phyloP scores from a whole-genome alignment of 2,329 filamentous ascomycete genomes.

The Calonectria pauciramosa region DNA sequence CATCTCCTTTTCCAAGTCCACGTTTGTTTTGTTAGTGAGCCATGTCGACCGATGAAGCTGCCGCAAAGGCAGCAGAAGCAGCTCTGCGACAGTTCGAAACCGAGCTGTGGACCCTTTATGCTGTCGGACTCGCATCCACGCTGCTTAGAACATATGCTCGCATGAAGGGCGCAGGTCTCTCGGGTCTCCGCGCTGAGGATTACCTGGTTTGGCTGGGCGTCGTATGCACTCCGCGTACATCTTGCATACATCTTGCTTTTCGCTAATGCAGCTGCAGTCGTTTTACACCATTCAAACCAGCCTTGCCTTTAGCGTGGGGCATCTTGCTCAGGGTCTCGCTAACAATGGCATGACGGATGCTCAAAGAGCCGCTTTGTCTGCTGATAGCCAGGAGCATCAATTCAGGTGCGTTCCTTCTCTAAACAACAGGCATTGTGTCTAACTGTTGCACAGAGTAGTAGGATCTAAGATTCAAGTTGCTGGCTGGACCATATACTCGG shows the following conservation, averaged over 20 bases:
- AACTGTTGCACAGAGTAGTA: conserved; percentile 51
- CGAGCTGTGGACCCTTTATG: conserved; percentile 48
- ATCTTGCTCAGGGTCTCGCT: conserved; percentile 62
- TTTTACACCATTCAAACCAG: conserved; percentile 65
- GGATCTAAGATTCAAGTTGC: conserved; percentile 69
- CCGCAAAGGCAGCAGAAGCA: conserved; percentile 29
- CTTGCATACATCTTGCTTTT: not conserved
- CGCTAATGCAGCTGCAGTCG: conserved; percentile 50
- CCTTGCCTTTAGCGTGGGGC: conserved; percentile 63
- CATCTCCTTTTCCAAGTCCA: not conserved
- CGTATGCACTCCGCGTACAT: conserved; percentile 12
- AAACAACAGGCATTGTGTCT: not conserved
- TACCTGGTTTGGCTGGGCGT: conserved; percentile 44
- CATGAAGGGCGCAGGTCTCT: conserved; percentile 39
- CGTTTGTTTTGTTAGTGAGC: not conserved
- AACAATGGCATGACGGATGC: conserved; percentile 68
- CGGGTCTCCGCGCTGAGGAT: conserved; percentile 47
- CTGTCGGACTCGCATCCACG: conserved; percentile 43
- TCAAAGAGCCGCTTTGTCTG: conserved; percentile 58
- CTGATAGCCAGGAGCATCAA: conserved; percentile 58
- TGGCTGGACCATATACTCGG: conserved; percentile 67
- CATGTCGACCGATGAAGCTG: conserved; percentile 13
- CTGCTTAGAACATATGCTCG: conserved; percentile 49
- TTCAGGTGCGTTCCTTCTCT: conserved; percentile 39
- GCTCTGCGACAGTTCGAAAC: conserved; percentile 28